These are phyloP conservation scores for Serendipita indica DNA, from an alignment of 768 basidiomycete species.

Conservation along the genomic window DNA sequence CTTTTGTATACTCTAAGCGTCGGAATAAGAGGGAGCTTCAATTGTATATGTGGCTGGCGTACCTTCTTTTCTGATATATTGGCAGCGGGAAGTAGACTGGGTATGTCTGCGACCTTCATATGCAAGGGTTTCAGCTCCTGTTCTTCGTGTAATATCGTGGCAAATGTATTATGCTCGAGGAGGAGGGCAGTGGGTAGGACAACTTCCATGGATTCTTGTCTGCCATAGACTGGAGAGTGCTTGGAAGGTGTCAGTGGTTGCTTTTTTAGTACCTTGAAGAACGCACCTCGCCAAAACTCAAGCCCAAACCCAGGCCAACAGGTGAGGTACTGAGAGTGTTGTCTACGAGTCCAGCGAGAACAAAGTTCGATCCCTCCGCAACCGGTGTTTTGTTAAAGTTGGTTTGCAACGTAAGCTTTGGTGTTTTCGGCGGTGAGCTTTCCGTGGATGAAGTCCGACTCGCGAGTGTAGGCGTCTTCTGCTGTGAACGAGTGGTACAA, in stretches of 20 bases:
- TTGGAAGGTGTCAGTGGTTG: too few relatives aligned
- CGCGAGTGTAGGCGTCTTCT: neutral
- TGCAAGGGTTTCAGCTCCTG: neutral
- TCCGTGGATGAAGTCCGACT: neutral
- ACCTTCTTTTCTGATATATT: constrained; percentile 1
- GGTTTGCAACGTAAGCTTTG: neutral
- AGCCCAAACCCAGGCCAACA: neutral
- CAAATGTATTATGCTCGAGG: neutral
- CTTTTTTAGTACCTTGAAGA: too few relatives aligned
- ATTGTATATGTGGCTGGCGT: neutral
- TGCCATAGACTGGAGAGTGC: too few relatives aligned
- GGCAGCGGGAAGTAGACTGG: neutral
- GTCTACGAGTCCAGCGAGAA: neutral
- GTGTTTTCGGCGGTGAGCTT: constrained; percentile 2
- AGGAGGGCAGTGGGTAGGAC: neutral
- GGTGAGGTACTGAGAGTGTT: neutral
- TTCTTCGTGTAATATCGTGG: neutral
- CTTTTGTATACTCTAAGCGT: neutral
- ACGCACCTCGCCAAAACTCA: too few relatives aligned
- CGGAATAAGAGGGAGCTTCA: neutral
- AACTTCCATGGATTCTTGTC: neutral
- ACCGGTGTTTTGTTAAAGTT: neutral
- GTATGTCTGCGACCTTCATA: neutral
- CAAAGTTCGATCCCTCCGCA: too few relatives aligned
- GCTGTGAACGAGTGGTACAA: too few relatives aligned